Evolutionary conservation across 768 basidiomycete species (phyloP).

Genomic region (Termitomyces bulborhizus): DNA sequence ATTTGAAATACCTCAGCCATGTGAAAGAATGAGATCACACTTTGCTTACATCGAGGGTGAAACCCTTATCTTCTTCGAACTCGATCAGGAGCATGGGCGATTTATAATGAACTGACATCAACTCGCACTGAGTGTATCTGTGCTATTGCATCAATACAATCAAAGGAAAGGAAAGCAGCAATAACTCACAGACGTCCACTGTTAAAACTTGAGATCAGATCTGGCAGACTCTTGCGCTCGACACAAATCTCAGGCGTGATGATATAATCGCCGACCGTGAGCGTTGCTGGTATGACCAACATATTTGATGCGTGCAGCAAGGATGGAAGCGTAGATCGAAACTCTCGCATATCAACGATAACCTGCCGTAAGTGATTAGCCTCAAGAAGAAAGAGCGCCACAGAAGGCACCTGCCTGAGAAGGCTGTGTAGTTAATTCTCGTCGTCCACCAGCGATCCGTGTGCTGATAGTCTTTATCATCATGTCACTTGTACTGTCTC

Average conservation of each 20-base stretch:
- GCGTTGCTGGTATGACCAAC: slow-evolving; percentile 81
- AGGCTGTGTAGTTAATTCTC: slow-evolving; percentile 57
- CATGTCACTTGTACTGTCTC: slow-evolving; percentile 42
- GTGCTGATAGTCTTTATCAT: slow-evolving; percentile 78
- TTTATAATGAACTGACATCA: slow-evolving; percentile 96
- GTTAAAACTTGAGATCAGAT: slow-evolving; percentile 89
- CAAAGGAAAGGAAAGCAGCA: not conserved
- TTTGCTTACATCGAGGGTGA: slow-evolving; percentile 70
- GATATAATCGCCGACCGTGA: slow-evolving; percentile 96
- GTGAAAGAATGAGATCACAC: not conserved
- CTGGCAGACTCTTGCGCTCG: slow-evolving; percentile 91
- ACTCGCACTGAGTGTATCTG: slow-evolving; percentile 95
- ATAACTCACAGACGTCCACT: slow-evolving; percentile 82
- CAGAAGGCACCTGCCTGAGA: slow-evolving; percentile 40
- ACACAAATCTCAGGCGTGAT: slow-evolving; percentile 93
- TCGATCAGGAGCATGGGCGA: slow-evolving; percentile 90
- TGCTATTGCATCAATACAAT: not conserved
- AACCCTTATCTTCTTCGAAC: slow-evolving; percentile 96
- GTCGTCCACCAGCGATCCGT: slow-evolving; percentile 81
- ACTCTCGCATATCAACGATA: slow-evolving; percentile 96
- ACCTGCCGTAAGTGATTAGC: slow-evolving; percentile 45
- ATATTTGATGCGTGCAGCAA: slow-evolving; percentile 79
- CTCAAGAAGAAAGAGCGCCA: not conserved
- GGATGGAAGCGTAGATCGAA: slow-evolving; percentile 87
- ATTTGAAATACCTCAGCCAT: not conserved